Percentiles rank a stretch among this genome's conserved stretches.
These are phyloP conservation scores for Thinopyrum elongatum DNA, from an alignment of 176 grass and related monocot species.

Conservation along the genomic window DNA sequence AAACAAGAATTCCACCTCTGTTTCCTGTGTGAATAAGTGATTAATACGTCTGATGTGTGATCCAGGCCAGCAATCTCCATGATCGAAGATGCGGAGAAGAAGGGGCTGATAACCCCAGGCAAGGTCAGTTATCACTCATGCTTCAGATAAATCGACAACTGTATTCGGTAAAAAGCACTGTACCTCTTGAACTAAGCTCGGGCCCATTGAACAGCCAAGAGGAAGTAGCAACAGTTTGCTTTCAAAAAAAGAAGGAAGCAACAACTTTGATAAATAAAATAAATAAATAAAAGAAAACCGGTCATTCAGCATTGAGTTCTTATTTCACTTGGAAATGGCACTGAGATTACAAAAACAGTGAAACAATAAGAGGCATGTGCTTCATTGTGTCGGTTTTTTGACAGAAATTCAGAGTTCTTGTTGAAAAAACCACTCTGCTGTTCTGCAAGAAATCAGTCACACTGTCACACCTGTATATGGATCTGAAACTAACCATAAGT, in stretches of 20 bases:
- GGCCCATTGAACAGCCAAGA: not conserved
- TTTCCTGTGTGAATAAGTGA: not conserved
- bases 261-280: too few species aligned
- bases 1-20: not conserved
- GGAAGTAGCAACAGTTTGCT: too few species aligned
- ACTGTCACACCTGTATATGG: not conserved
- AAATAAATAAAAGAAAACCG: too few species aligned
- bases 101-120: constrained; percentile 80
- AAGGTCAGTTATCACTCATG: constrained; percentile 50
- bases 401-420: too few species aligned
- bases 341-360: too few species aligned
- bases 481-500: not conserved
- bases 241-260: too few species aligned
- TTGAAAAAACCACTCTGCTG: too few species aligned
- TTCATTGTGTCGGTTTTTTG: too few species aligned
- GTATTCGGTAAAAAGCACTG: not conserved
- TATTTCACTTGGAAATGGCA: too few species aligned
- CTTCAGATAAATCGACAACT: not conserved
- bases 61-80: constrained; percentile 80
- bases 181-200: not conserved
- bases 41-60: not conserved
- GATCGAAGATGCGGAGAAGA: constrained; percentile 93
- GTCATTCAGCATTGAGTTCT: too few species aligned
- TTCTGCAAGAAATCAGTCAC: too few species aligned
- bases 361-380: too few species aligned